Percentiles rank a stretch among this genome's conserved stretches.
Evolutionary conservation across 495 filamentous ascomycete species (phyloP).

Genomic region (Aspergillus funiculosus): DNA sequence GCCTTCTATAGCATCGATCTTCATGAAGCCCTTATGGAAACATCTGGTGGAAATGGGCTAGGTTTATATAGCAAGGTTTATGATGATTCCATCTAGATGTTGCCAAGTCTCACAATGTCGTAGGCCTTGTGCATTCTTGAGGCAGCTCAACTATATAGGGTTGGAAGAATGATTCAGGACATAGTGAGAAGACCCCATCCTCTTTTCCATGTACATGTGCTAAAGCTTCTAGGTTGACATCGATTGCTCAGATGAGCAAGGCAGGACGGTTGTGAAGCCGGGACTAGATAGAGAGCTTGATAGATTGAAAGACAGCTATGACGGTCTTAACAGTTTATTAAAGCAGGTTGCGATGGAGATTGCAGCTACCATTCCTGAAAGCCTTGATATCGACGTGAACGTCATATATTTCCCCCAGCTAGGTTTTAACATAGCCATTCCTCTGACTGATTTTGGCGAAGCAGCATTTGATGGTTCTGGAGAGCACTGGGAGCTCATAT

Average conservation of each 20-base stretch:
- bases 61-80: constrained; percentile 56
- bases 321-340: constrained; percentile 69
- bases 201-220: not conserved
- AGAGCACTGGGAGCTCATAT: constrained; percentile 69
- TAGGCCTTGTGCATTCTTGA: constrained; percentile 44
- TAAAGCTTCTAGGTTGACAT: constrained; percentile 64
- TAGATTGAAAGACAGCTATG: constrained; percentile 66
- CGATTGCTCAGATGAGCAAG: constrained; percentile 65
- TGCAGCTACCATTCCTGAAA: constrained; percentile 54
- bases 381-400: constrained; percentile 59
- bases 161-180: constrained; percentile 66
- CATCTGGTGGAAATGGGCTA: constrained; percentile 51
- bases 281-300: constrained; percentile 76
- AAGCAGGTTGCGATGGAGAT: constrained; percentile 59
- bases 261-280: constrained; percentile 64
- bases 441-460: constrained; percentile 53
- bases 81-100: constrained; percentile 21
- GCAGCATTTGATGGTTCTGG: constrained; percentile 62
- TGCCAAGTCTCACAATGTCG: constrained; percentile 10
- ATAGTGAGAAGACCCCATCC: constrained; percentile 35
- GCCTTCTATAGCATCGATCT: constrained; percentile 64
- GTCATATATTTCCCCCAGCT: constrained; percentile 86
- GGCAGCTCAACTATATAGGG: constrained; percentile 47
- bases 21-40: constrained; percentile 55
- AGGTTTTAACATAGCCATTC: constrained; percentile 79